Evolutionary conservation across 106 monocot species (phyloP), one percentile per base, ranked within the genome.

Genomic region (Allium sativum): DNA sequence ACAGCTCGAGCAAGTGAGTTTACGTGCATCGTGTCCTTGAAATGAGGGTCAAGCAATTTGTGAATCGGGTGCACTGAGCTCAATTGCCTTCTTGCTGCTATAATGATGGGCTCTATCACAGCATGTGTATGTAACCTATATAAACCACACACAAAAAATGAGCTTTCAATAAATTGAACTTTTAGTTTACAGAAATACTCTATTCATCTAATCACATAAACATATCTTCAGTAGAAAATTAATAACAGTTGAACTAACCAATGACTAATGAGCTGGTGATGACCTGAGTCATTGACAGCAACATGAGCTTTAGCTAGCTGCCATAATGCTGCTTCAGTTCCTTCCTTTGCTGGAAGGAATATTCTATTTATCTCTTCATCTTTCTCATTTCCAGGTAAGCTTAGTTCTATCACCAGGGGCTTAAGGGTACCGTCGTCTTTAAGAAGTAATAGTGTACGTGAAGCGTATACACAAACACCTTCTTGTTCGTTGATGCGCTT

Each of bases 41-140:
- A 90, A 62, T 90, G 89, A 19, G 89, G 89, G 9, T 85, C 70
- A 1, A 90, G 70, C 5, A 90, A 55, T 66, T 72, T 82, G 82
- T 90, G 73, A 68, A 90, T 70, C 0, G 90, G 90, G 45, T 90
- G 90, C 79, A 90, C 82, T 8, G 69, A 31, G 61, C 90, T 90
- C 42, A 90, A 58, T 16, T 82, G 90, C 69, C 90, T 73, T 52
- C 72, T 72, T 11, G 85, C 79, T 14, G 90, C 85, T 40, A 90
- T 85, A 40, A 85, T 47, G 64, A 90, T 79, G 19, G 90, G 90
- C 75, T 90, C 90, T 1, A 82, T 65, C 0, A 65, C 67, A 18
- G 90, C 90, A 56, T 90, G 90, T 7, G 90, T 85, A 48, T 72
- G 68, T 55, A 90, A 56, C 90, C 90, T 90, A 21, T 15, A 6